Evolutionary conservation across 2,329 filamentous ascomycete genomes (phyloP), one percentile per base, ranked within the genome.

Genomic region (Penicillium sp.): DNA sequence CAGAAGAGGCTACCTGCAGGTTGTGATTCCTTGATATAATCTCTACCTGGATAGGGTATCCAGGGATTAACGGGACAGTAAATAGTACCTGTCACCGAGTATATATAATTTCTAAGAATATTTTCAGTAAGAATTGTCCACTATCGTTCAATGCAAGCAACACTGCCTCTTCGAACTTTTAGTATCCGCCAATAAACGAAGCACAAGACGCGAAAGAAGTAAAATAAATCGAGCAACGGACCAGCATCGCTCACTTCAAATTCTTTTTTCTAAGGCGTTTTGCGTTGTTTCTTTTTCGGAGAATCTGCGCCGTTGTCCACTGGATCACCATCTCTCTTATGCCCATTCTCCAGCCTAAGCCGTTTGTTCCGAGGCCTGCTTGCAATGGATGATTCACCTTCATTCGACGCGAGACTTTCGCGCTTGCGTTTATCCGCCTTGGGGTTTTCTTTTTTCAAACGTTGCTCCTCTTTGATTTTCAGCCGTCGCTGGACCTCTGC

Each of bases 401-500:
- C 65, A 50, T 64, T 65, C 10, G 71, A 72, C 0, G 58, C 58
- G 15, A 70, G 48, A 50, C 74, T 76, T 16, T 74, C 72, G 15
- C 76, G 68, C 57, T 77, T 63, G 62, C 71, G 61, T 73, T 79
- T 70, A 40, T 74, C 70, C 5, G 65, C 57, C 44, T 71, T 72
- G 3, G 68, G 55, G 44, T 67, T 67, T 23, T 61, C 57, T 47
- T 56, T 59, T 35, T 52, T 62, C 34, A 62, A 68, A 3, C 74
- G 71, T 13, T 63, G 65, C 47, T 75, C 72, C 54, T 77, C 75
- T 52, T 73, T 77, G 39, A 76, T 73, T 44, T 67, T 69, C 35
- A 78, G 54, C n/a, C 75, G 67, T 18, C 72, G 71, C 50, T 77
- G 75, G 0, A 80, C 77, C 46, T 77, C 76, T 12, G 68, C 72